Evolutionary conservation across 148 eudicot species (phyloP).

Genomic region (Rhododendron mucronatum): DNA sequence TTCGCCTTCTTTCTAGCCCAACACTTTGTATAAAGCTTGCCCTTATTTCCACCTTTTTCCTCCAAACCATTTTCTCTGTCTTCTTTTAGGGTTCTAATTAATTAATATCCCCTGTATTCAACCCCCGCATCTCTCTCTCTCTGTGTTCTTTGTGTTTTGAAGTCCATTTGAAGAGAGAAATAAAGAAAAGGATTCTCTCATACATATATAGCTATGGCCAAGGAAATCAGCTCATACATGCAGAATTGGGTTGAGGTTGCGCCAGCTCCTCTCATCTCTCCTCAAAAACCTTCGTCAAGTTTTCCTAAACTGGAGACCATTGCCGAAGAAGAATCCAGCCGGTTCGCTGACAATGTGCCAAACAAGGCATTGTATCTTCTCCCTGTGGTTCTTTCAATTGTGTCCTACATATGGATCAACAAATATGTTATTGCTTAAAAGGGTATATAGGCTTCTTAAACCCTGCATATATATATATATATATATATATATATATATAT

Average conservation of each 20-base stretch:
- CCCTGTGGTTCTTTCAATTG: constrained; percentile 31
- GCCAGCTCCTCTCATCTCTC: constrained; percentile 29
- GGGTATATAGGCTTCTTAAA: not conserved
- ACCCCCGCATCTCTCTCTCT: not conserved
- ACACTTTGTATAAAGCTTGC: not conserved
- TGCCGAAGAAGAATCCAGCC: constrained; percentile 26
- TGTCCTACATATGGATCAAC: constrained; percentile 20
- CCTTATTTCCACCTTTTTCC: not conserved
- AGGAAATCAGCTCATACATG: constrained; percentile 10
- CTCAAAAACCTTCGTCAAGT: constrained; percentile 26
- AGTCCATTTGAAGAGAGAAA: not conserved
- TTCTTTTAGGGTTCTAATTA: not conserved
- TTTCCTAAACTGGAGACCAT: constrained; percentile 36
- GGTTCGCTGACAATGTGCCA: not conserved
- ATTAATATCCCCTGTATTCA: not conserved
- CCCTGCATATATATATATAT: not conserved
- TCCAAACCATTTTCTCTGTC: not conserved
- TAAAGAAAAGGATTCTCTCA: not conserved
- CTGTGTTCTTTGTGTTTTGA: not conserved
- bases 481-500: not conserved
- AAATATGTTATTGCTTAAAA: constrained; percentile 3
- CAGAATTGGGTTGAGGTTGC: constrained; percentile 34
- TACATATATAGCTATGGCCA: constrained; percentile 5
- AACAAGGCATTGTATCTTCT: constrained; percentile 23
- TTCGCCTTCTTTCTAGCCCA: not conserved